These are phyloP conservation scores for Colletotrichum tamarilloi DNA, from an alignment of 2,329 filamentous ascomycete genomes.

Conservation along the genomic window DNA sequence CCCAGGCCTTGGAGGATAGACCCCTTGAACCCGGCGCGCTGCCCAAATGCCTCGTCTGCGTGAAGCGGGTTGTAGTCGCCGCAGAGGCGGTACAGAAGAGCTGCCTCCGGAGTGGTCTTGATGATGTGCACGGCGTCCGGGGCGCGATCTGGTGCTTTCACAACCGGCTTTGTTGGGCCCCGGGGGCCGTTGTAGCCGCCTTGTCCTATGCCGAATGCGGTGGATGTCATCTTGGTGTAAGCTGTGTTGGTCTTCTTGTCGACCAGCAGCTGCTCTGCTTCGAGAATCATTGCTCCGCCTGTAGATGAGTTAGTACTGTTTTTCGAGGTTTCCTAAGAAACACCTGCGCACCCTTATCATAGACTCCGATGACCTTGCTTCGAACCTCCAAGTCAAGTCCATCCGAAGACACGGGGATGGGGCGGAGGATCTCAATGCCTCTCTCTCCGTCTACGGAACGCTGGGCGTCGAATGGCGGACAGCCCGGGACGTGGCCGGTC, in stretches of 20 bases:
- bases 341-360: conserved; percentile 50
- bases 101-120: conserved; percentile 51
- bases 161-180: conserved; percentile 48
- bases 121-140: conserved; percentile 52
- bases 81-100: conserved; percentile 56
- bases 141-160: conserved; percentile 45
- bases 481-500: conserved; percentile 48
- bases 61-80: conserved; percentile 62
- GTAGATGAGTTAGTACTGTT: too few species aligned
- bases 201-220: conserved; percentile 56
- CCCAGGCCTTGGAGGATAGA: conserved; percentile 58
- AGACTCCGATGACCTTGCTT: conserved; percentile 54
- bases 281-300: conserved; percentile 54
- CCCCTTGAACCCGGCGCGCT: conserved; percentile 56
- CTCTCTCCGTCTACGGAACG: conserved; percentile 55
- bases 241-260: conserved; percentile 50
- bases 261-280: conserved; percentile 51
- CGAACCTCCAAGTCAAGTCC: conserved; percentile 52
- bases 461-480: conserved; percentile 53
- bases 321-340: neutral
- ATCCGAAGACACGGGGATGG: conserved; percentile 48
- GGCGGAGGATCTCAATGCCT: conserved; percentile 50
- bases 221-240: conserved; percentile 52
- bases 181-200: conserved; percentile 56
- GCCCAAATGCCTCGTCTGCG: conserved; percentile 54